phyloP scores from a whole-genome alignment of 805 yeast species.

The Blastobotrys muscicola region DNA sequence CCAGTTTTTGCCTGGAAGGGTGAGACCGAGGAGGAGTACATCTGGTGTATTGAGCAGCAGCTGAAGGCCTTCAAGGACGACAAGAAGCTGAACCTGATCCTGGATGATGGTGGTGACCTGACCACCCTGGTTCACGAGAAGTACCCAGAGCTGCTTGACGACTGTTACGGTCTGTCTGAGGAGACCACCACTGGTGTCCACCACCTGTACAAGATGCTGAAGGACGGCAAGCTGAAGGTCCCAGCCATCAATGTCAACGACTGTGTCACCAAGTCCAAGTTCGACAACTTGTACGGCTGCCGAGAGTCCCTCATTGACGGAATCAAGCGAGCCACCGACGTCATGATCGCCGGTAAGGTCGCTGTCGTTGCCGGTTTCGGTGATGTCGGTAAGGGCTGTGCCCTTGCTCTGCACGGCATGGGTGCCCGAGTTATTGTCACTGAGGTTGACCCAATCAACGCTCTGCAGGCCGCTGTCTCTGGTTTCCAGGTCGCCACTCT shows the following conservation, averaged over 20 bases:
- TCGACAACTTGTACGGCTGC: slow-evolving; percentile 99
- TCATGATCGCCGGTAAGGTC: slow-evolving; percentile 98
- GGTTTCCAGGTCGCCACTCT: slow-evolving; percentile 96
- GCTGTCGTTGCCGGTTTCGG: slow-evolving; percentile 99
- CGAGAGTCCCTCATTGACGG: slow-evolving; percentile 98
- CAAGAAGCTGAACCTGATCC: slow-evolving; percentile 89
- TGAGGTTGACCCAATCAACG: slow-evolving; percentile 98
- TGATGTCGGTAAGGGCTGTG: slow-evolving; percentile 99
- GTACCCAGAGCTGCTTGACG: slow-evolving; percentile 95
- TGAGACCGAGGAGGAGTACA: slow-evolving; percentile 98
- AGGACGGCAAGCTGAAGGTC: slow-evolving; percentile 80
- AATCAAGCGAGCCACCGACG: slow-evolving; percentile 99
- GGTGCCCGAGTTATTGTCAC: slow-evolving; percentile 98
- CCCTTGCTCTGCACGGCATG: slow-evolving; percentile 96
- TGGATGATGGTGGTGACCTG: slow-evolving; percentile 99
- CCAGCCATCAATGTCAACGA: slow-evolving; percentile 99
- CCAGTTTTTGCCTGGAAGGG: slow-evolving; percentile 99
- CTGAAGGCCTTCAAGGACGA: slow-evolving; percentile 94
- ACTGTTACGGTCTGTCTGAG: slow-evolving; percentile 93
- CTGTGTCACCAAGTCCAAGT: slow-evolving; percentile 97
- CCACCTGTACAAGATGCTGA: slow-evolving; percentile 94
- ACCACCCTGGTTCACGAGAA: slow-evolving; percentile 94
- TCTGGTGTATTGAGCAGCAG: slow-evolving; percentile 99
- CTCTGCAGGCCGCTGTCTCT: slow-evolving; percentile 97
- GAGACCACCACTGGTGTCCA: slow-evolving; percentile 99